A percentile compares a stretch with the other conserved stretches of the same genome.
These are phyloP conservation scores for Kodamaea fukazawae DNA, from an alignment of 805 yeast species.

Conservation along the genomic window DNA sequence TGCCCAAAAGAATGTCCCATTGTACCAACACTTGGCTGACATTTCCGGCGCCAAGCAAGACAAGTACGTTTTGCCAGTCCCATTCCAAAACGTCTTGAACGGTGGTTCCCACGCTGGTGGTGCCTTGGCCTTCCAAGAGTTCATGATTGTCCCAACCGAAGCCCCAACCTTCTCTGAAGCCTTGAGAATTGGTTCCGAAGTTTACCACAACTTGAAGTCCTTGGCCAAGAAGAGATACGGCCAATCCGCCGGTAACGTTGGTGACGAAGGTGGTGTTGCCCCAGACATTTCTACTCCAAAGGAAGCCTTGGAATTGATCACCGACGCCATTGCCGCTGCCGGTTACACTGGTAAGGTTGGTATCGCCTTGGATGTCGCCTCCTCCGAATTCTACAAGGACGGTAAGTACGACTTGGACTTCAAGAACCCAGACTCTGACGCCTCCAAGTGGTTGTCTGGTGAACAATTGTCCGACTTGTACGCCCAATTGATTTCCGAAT, in stretches of 20 bases:
- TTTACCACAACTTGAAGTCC: conserved; percentile 93
- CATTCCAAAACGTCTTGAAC: conserved; percentile 97
- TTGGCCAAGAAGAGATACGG: conserved; percentile 95
- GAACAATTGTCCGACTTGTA: conserved; percentile 82
- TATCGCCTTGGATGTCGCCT: conserved; percentile 95
- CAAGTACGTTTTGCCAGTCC: conserved; percentile 96
- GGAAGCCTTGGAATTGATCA: conserved; percentile 95
- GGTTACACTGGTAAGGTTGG: conserved; percentile 92
- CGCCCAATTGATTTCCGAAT: conserved; percentile 73
- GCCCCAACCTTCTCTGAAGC: conserved; percentile 93
- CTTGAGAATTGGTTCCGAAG: conserved; percentile 95
- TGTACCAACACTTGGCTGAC: conserved; percentile 87
- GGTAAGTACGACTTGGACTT: conserved; percentile 97
- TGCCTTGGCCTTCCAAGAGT: conserved; percentile 97
- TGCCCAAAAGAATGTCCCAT: conserved; percentile 89
- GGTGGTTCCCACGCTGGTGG: conserved; percentile 99
- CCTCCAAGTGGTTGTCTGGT: conserved; percentile 88
- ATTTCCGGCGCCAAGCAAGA: conserved; percentile 67
- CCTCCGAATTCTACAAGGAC: conserved; percentile 96
- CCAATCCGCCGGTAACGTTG: conserved; percentile 98
- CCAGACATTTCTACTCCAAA: conserved; percentile 93
- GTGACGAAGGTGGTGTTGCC: conserved; percentile 99
- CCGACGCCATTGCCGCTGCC: conserved; percentile 84
- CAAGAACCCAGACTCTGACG: conserved; percentile 94
- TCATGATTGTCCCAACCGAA: conserved; percentile 96